Base-by-base conservation (phyloP, 2,329 filamentous ascomycete species). In the Teratosphaeria gauchensis region DNA sequence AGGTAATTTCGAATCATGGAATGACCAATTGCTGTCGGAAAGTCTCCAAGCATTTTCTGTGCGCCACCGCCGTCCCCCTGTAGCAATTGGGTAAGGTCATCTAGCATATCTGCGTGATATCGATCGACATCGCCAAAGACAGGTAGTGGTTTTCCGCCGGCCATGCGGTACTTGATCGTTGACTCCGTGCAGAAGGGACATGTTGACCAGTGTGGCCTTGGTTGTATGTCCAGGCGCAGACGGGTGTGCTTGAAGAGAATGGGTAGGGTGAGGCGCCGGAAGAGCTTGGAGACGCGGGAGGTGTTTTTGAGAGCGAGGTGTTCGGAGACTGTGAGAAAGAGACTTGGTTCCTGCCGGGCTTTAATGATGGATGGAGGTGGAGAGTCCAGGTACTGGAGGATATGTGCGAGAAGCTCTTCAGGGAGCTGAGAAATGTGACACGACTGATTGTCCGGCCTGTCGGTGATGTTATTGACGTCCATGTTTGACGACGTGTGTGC, bases 321-420 rank as follows among this genome's bases (percentile, higher is more conserved):
- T 30, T 66, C 63, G 46, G 74, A 74, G 54, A 67, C 62, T 7
- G 75, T 74, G n/a, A 83, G 72, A 61, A 67, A 62, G 12, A 70
- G 71, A 66, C 65, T 74, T 30, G 80, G 84, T 63, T 79, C 77
- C 56, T 82, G 75, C 58, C 79, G 75, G 24, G 85, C 70, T 16
- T 74, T 74, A 46, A 64, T 66, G 51, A 76, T 71, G 0, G 84
- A 83, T 12, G 80, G 79, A 9, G 81, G 76, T 2, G 75, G 68
- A 0, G 66, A 65, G 63, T 81, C 78, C 53, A 88, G 74, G 65
- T 78, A 79, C n/a, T 71, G 72, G 64, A 88, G 76, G 63, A 88
- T 80, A 2, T 81, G 75, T 56, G 79, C 69, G 24, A 86, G 72
- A 53, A 88, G 73, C 72, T 89, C 86, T 62, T 81, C 82, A 1